Evolutionary conservation across 2,329 filamentous ascomycete species (phyloP).

Genomic region (Dactylellina haptotyla): DNA sequence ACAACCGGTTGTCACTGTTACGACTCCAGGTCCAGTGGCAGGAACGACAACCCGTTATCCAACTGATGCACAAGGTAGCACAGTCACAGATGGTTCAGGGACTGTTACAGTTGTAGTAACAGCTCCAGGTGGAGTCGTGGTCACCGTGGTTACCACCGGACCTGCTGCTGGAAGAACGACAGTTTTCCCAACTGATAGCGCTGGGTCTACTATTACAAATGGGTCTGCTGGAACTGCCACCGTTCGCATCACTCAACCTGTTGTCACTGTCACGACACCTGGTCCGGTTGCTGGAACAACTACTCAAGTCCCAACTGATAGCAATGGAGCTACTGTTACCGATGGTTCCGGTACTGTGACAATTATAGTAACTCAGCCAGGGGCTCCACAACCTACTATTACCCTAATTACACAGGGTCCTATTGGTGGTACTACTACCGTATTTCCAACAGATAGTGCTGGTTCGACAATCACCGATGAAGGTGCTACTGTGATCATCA

Average conservation of each 20-base stretch:
- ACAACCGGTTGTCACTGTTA: neutral
- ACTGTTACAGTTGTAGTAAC: neutral
- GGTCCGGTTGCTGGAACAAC: neutral
- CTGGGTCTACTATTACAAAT: neutral
- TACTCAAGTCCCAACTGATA: neutral
- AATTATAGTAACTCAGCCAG: neutral
- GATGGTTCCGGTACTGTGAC: neutral
- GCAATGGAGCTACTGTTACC: neutral
- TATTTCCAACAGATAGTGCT: neutral
- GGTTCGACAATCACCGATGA: neutral
- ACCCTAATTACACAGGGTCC: neutral
- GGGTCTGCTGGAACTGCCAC: neutral
- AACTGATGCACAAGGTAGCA: neutral
- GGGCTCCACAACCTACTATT: neutral
- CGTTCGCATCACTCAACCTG: neutral
- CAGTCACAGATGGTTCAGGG: neutral
- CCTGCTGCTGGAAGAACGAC: neutral
- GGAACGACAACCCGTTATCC: neutral
- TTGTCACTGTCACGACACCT: neutral
- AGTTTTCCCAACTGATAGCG: neutral
- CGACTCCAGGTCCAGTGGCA: neutral
- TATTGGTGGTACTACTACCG: neutral
- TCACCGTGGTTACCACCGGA: too few species aligned
- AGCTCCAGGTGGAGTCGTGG: too few species aligned
- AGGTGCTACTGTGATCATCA: neutral